Percentiles rank a stretch among this genome's conserved stretches.
Conservation (phyloP, 192 early-diverging fungal species). For the Dispira simplex region DNA sequence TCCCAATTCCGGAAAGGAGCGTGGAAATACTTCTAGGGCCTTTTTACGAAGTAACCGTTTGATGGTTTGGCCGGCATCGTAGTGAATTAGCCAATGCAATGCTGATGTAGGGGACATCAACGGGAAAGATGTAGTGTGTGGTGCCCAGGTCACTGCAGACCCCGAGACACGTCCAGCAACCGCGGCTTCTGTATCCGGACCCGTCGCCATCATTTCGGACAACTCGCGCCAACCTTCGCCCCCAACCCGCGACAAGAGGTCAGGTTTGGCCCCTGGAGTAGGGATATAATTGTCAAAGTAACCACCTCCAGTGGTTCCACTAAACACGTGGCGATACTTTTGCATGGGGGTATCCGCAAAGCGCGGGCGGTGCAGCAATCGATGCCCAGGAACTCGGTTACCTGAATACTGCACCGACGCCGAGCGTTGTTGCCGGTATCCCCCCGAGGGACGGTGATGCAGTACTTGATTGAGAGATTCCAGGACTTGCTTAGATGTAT, state of each 20-base stretch:
- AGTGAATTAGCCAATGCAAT: constrained; percentile 11
- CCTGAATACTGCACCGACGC: too few species aligned
- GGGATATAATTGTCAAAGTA: constrained; percentile 12
- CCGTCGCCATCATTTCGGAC: too few species aligned
- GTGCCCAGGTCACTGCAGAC: too few species aligned
- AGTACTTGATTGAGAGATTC: too few species aligned
- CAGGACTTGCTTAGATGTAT: too few species aligned
- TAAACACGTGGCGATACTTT: constrained; percentile 6
- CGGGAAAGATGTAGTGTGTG: too few species aligned
- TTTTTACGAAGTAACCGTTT: constrained; percentile 30
- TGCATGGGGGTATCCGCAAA: constrained; percentile 4
- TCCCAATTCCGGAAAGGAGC: constrained; percentile 13
- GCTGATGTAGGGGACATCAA: neutral
- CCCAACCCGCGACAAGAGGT: neutral
- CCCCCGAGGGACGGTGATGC: too few species aligned
- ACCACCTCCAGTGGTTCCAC: neutral
- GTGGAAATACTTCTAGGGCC: constrained; percentile 34
- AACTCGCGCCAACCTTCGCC: too few species aligned
- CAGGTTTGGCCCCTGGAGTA: constrained; percentile 12
- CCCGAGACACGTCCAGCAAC: too few species aligned
- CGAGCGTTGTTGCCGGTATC: too few species aligned
- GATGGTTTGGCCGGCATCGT: constrained; percentile 8
- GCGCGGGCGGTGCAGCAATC: constrained; percentile 4
- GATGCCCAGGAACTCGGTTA: too few species aligned
- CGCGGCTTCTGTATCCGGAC: too few species aligned